phyloP scores from a whole-genome alignment of 208 protist genomes.

The Crithidia mellificae region DNA sequence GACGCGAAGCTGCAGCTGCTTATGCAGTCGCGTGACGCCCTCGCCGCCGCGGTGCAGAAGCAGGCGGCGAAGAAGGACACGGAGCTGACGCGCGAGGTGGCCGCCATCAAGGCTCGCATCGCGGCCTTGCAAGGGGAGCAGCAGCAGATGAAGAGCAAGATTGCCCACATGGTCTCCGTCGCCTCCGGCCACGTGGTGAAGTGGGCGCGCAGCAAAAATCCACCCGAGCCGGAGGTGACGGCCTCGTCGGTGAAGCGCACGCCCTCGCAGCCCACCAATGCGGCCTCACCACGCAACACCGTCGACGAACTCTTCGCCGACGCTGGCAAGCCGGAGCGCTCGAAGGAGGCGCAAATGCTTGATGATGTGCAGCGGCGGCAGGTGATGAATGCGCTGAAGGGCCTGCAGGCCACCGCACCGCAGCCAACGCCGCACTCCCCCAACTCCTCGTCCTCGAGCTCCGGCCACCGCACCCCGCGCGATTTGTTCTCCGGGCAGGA shows the following conservation, averaged over 20 bases:
- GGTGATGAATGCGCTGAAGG: constrained; percentile 53
- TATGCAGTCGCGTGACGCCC: constrained; percentile 43
- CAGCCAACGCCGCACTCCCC: constrained; percentile 36
- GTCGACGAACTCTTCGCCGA: constrained; percentile 62
- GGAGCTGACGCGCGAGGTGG: constrained; percentile 53
- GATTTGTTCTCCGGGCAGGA: constrained; percentile 46
- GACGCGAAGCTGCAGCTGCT: constrained; percentile 64
- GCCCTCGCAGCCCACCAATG: constrained; percentile 28
- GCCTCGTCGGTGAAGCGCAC: constrained; percentile 15
- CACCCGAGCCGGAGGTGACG: constrained; percentile 44
- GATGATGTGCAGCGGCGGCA: constrained; percentile 50
- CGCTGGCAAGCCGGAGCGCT: constrained; percentile 12
- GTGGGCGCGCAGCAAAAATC: constrained; percentile 84
- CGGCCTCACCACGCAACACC: constrained; percentile 16
- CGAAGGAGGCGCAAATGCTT: constrained; percentile 30
- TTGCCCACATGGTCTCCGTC: constrained; percentile 68
- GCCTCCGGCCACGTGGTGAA: constrained; percentile 65
- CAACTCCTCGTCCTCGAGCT: constrained; percentile 41
- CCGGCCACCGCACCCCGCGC: constrained; percentile 36
- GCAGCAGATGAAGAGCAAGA: constrained; percentile 54
- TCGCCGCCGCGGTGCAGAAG: constrained; percentile 31
- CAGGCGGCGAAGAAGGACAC: constrained; percentile 32
- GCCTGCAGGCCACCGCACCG: constrained; percentile 28
- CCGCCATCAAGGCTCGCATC: constrained; percentile 61
- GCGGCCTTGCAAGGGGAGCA: constrained; percentile 52